These are phyloP conservation scores for Cercospora sesami DNA, from an alignment of 2,329 filamentous ascomycete species.

Conservation along the genomic window DNA sequence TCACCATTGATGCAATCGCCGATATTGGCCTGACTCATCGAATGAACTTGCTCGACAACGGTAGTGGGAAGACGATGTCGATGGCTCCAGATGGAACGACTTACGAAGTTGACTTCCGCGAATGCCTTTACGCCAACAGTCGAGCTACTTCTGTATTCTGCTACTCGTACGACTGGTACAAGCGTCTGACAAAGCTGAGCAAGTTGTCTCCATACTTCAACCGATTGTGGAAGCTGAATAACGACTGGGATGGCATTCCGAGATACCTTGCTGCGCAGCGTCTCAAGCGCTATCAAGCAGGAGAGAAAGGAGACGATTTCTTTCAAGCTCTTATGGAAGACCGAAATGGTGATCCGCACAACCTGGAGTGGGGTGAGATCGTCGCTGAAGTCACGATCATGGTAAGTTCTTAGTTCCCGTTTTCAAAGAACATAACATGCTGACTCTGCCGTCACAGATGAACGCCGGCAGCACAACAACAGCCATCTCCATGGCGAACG, in stretches of 20 bases:
- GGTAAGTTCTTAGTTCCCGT: neutral
- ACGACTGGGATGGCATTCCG: slow-evolving; percentile 51
- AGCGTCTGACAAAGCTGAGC: slow-evolving; percentile 49
- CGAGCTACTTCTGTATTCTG: slow-evolving; percentile 53
- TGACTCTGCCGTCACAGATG: slow-evolving; percentile 31
- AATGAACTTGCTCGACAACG: slow-evolving; percentile 35
- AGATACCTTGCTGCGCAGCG: slow-evolving; percentile 49
- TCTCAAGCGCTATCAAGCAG: slow-evolving; percentile 49
- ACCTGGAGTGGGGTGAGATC: slow-evolving; percentile 60
- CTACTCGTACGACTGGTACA: slow-evolving; percentile 56
- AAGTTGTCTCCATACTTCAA: slow-evolving; percentile 49
- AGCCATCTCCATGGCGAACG: slow-evolving; percentile 43
- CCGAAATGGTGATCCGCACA: slow-evolving; percentile 47
- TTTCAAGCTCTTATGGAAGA: slow-evolving; percentile 58
- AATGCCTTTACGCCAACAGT: slow-evolving; percentile 54
- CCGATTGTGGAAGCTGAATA: slow-evolving; percentile 43
- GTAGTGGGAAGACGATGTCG: slow-evolving; percentile 35
- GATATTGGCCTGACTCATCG: slow-evolving; percentile 43
- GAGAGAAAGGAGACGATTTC: slow-evolving; percentile 61
- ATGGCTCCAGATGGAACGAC: slow-evolving; percentile 43
- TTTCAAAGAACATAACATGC: no score
- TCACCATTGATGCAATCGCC: slow-evolving; percentile 43
- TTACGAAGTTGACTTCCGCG: slow-evolving; percentile 51
- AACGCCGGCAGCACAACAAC: slow-evolving; percentile 50
- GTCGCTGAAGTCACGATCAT: slow-evolving; percentile 58